Conservation (phyloP, 805 yeast species). For the Saccharomycopsis fibuligera region DNA sequence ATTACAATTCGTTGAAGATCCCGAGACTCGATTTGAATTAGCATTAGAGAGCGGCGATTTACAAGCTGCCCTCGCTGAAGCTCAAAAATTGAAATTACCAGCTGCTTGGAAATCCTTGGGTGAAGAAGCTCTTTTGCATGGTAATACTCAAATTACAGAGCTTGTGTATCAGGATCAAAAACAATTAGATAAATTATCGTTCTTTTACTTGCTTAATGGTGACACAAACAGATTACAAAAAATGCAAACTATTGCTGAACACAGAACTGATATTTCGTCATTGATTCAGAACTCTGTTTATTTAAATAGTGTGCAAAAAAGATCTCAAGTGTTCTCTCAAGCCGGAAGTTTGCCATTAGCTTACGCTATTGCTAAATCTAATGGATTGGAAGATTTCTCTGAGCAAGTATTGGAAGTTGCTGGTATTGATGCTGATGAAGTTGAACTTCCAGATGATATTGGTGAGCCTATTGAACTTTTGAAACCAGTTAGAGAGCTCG, state of each 20-base stretch:
- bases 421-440: conserved; percentile 53
- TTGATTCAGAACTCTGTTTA: conserved; percentile 79
- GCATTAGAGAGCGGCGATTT: conserved; percentile 93
- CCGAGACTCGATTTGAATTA: conserved; percentile 91
- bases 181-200: conserved; percentile 81
- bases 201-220: conserved; percentile 81
- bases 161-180: conserved; percentile 82
- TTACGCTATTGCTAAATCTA: conserved; percentile 84
- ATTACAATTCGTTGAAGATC: conserved; percentile 91
- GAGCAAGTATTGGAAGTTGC: conserved; percentile 63
- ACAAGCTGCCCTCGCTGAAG: conserved; percentile 82
- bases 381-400: conserved; percentile 74
- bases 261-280: conserved; percentile 73
- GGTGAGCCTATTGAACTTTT: conserved; percentile 40
- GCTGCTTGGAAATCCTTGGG: conserved; percentile 78
- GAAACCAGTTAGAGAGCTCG: conserved; percentile 42
- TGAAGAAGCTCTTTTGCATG: conserved; percentile 82
- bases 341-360: conserved; percentile 86
- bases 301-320: conserved; percentile 64
- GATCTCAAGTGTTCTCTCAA: conserved; percentile 66
- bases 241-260: conserved; percentile 87
- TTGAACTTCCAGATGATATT: conserved; percentile 51
- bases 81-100: conserved; percentile 62
- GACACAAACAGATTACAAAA: conserved; percentile 65
- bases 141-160: conserved; percentile 81